Evolutionary conservation across 2,329 filamentous ascomycete genomes (phyloP).

Genomic region (Microsporum audouinii): DNA sequence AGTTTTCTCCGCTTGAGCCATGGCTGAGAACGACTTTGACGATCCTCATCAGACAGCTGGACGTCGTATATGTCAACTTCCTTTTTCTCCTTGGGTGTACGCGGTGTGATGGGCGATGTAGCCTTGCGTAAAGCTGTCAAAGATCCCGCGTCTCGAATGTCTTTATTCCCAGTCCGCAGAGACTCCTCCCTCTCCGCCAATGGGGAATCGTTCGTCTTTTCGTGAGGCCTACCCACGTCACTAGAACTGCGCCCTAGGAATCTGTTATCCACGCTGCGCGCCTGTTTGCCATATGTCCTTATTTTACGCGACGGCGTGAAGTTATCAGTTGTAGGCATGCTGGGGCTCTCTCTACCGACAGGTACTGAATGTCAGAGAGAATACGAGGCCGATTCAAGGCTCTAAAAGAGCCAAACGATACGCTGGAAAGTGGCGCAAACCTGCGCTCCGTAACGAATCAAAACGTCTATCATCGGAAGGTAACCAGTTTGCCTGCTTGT

Average conservation of each 20-base stretch:
- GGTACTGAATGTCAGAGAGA: background rate
- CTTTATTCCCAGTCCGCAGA: background rate
- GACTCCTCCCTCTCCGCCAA: background rate
- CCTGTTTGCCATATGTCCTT: slow-evolving; percentile 14
- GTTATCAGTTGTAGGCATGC: slow-evolving; percentile 1
- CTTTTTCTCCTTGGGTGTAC: background rate
- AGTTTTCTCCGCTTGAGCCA: slow-evolving; percentile 14
- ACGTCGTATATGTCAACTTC: slow-evolving; percentile 18
- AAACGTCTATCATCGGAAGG: slow-evolving; percentile 1
- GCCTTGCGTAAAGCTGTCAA: background rate
- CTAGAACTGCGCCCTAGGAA: background rate
- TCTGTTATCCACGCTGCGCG: slow-evolving; percentile 6
- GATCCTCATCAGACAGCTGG: slow-evolving; percentile 20
- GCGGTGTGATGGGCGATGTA: background rate
- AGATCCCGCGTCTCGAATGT: background rate
- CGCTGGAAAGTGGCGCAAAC: background rate
- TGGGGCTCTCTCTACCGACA: background rate
- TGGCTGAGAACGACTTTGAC: slow-evolving; percentile 2
- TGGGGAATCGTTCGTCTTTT: background rate
- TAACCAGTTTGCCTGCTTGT: background rate
- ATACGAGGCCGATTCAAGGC: background rate
- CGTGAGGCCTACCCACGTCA: background rate
- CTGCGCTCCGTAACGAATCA: background rate
- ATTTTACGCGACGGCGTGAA: slow-evolving; percentile 11
- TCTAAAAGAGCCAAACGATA: background rate